Base-by-base conservation (phyloP, 1,284 basidiomycete genomes). In the Ganoderma boninense region DNA sequence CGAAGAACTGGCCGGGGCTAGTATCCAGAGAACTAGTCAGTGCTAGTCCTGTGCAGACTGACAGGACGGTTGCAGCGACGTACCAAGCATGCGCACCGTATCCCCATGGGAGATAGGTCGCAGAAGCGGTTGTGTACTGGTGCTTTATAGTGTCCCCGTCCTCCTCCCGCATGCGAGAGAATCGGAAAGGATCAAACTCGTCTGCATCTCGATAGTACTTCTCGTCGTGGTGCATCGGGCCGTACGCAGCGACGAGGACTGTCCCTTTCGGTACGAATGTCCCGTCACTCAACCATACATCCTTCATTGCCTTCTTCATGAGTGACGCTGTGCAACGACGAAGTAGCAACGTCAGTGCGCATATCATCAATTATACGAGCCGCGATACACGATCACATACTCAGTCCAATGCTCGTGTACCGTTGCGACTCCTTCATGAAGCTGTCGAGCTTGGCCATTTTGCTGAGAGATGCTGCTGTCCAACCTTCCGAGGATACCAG, bases 401-500 rank as follows among this genome's bases (percentile, higher is more conserved):
- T 64, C 29, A 62, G 42, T 63, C 67, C 76, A n/a, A 80, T 70
- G 0, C 80, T 81, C 59, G 81, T 81, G 46, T 81, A 71, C 10
- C 87, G 80, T 67, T 82, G 81, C 0, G 83, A 82, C 74, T 89
- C 87, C 62, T 84, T 83, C 54, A 90, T 70, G 75, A 89, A 87
- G 72, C 87, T 88, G 73, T 89, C 87, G 29, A 89, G 71, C 67
- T 85, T 86, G 67, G 78, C 76, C 82, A 89, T 82, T 63, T 84
- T 85, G 7, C 72, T 75, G 68, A 89, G 77, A 0, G 83, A 78
- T 0, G 74, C 74, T 72, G 86, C 87, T 0, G 83, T 84, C 84
- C 86, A 87, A 5, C 67, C 70, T 44, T 86, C 82, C 43, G 77
- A 76, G 0, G 72, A 66, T 6, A 84, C 68, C 2, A 84, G 77